Evolutionary conservation across 2,329 filamentous ascomycete genomes (phyloP).

Genomic region (Ophiostoma perfectum): DNA sequence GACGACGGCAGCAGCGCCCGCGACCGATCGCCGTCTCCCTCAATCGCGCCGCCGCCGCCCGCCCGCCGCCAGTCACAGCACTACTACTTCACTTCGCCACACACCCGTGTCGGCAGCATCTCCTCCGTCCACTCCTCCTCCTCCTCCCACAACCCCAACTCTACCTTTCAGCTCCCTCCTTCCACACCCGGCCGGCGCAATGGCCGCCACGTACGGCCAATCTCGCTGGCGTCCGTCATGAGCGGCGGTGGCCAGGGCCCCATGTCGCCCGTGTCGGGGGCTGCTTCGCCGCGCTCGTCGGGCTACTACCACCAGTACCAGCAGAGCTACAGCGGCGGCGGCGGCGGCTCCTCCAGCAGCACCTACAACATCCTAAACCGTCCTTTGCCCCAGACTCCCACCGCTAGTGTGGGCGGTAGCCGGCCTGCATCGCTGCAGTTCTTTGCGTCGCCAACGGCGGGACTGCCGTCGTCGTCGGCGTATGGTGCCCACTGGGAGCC

Average conservation of each 20-base stretch:
- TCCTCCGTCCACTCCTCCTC: conserved; percentile 10
- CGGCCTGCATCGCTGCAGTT: conserved; percentile 15
- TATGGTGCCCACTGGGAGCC: conserved; percentile 4
- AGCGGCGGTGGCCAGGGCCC: conserved; percentile 2
- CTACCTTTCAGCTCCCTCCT: not conserved
- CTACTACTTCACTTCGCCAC: conserved; percentile 10
- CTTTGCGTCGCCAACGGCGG: conserved; percentile 15
- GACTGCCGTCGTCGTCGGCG: not conserved
- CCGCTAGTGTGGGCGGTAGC: conserved; percentile 14
- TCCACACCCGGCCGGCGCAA: conserved; percentile 6
- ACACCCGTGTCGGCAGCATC: conserved; percentile 15
- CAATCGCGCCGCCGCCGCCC: not conserved
- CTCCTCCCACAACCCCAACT: conserved; percentile 15
- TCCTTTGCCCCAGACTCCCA: conserved; percentile 20
- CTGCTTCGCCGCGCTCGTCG: conserved; percentile 12
- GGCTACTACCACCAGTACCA: conserved; percentile 15
- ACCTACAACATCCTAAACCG: conserved; percentile 19
- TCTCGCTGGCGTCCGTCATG: conserved; percentile 18
- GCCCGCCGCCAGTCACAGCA: conserved; percentile 6
- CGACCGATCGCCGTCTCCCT: conserved; percentile 10
- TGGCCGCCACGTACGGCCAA: conserved; percentile 12
- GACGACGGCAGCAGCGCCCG: not conserved
- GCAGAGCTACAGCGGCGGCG: conserved; percentile 5
- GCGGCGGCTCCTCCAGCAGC: not conserved
- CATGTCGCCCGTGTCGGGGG: conserved; percentile 13